Percentiles rank a stretch among this genome's conserved stretches.
Conservation (phyloP, 2,329 filamentous ascomycete genomes). For the Phialocephala subalpina region DNA sequence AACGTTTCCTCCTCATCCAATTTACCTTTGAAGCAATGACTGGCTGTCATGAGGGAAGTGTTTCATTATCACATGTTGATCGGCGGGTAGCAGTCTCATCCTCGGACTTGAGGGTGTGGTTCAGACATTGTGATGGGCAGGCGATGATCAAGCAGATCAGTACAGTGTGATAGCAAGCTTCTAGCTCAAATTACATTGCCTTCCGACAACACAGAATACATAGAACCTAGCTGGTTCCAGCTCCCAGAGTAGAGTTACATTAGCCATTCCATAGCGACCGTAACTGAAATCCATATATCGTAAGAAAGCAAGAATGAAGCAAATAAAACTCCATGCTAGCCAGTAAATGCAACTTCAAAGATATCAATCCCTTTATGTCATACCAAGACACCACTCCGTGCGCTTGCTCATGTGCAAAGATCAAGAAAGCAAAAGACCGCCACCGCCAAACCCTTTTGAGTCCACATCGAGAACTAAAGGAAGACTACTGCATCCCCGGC, state of each 20-base stretch:
- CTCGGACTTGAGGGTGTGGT: no score
- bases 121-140: no score
- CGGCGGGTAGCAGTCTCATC: no score
- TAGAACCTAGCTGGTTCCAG: neutral
- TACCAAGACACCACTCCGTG: neutral
- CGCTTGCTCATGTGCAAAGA: neutral
- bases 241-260: constrained; percentile 14
- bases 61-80: no score
- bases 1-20: no score
- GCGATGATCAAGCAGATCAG: no score
- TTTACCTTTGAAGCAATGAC: no score
- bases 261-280: neutral
- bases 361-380: constrained; percentile 10
- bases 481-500: neutral
- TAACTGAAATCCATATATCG: neutral
- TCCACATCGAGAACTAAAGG: neutral
- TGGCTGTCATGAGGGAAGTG: no score
- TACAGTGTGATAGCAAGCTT: neutral
- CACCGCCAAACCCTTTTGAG: neutral
- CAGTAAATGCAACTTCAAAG: neutral
- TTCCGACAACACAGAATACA: neutral
- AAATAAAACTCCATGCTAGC: neutral
- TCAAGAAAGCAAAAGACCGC: neutral
- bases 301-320: neutral
- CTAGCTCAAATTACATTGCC: neutral